Conservation (phyloP, 345 rosid genomes). For the Ceriops tagal region DNA sequence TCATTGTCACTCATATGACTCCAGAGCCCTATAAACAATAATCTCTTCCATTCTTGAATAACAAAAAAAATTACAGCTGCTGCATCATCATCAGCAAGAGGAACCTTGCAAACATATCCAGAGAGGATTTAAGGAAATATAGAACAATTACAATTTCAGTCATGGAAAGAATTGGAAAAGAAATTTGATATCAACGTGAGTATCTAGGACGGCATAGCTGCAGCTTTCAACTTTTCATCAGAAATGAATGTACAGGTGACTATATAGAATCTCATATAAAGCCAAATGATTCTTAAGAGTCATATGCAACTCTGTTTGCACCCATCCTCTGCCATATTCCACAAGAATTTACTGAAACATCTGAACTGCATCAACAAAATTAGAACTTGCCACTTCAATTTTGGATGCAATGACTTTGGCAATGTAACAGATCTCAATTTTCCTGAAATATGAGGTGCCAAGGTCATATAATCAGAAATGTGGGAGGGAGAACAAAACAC, state of each 20-base stretch:
- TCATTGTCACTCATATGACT: slow-evolving; percentile 67
- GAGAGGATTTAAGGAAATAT: slow-evolving; percentile 14
- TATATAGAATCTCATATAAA: too few relatives aligned
- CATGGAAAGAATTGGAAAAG: background rate
- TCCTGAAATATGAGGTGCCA: slow-evolving; percentile 40
- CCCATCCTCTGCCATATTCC: slow-evolving; percentile 85
- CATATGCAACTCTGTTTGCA: slow-evolving; percentile 60
- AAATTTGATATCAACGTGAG: too few relatives aligned
- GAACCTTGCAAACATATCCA: slow-evolving; percentile 44
- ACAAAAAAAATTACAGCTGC: slow-evolving; percentile 7
- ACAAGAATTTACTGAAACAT: too few relatives aligned
- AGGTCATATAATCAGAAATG: slow-evolving; percentile 11
- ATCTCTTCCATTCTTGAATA: slow-evolving; percentile 72
- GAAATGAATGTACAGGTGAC: too few relatives aligned
- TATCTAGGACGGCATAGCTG: too few relatives aligned
- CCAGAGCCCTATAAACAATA: slow-evolving; percentile 76
- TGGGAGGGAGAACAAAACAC: background rate
- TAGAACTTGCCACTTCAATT: slow-evolving; percentile 40
- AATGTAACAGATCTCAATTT: slow-evolving; percentile 91
- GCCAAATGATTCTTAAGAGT: background rate
- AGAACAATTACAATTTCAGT: slow-evolving; percentile 6
- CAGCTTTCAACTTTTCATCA: too few relatives aligned
- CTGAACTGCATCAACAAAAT: too few relatives aligned
- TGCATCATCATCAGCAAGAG: slow-evolving; percentile 76
- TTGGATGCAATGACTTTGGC: slow-evolving; percentile 57